These are phyloP conservation scores for Linum tenue DNA, from an alignment of 345 rosid species.

Conservation along the genomic window DNA sequence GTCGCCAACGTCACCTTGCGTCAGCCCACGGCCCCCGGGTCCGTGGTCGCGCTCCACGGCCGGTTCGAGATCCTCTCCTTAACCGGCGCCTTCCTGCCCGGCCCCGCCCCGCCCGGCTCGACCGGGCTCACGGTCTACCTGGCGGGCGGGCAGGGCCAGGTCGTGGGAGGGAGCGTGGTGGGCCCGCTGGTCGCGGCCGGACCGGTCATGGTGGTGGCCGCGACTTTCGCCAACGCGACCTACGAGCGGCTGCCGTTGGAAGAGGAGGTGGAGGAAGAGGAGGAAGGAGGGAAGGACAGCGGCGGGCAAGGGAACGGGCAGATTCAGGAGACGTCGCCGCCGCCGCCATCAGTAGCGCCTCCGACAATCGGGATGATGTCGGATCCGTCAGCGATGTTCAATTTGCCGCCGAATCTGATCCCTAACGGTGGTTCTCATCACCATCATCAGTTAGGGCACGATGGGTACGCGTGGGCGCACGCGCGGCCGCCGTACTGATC, in stretches of 20 bases:
- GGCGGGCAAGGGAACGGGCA: slow-evolving; percentile 25
- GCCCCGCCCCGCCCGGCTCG: slow-evolving; percentile 82
- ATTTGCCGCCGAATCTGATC: slow-evolving; percentile 55
- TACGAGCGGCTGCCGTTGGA: slow-evolving; percentile 71
- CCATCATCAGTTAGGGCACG: slow-evolving; percentile 58
- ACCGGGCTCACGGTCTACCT: slow-evolving; percentile 73
- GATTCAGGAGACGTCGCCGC: slow-evolving; percentile 44
- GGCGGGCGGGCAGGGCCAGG: slow-evolving; percentile 74
- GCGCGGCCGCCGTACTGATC: slow-evolving; percentile 40
- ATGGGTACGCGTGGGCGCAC: slow-evolving; percentile 53
- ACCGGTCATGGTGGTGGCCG: slow-evolving; percentile 74
- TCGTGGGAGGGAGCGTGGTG: slow-evolving; percentile 70
- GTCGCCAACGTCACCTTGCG: slow-evolving; percentile 79
- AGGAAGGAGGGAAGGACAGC: background rate
- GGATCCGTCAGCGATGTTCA: slow-evolving; percentile 33
- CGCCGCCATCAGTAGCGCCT: slow-evolving; percentile 41
- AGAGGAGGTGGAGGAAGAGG: slow-evolving; percentile 48
- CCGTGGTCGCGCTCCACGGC: slow-evolving; percentile 63
- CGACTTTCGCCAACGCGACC: slow-evolving; percentile 77
- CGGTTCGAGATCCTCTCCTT: slow-evolving; percentile 71
- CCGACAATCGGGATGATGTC: slow-evolving; percentile 10
- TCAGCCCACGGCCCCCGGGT: slow-evolving; percentile 68
- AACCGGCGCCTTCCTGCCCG: slow-evolving; percentile 73
- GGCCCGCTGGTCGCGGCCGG: slow-evolving; percentile 67
- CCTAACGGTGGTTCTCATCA: slow-evolving; percentile 46